phyloP scores from a whole-genome alignment of 2,329 filamentous ascomycete genomes.

The Talaromyces sp. region DNA sequence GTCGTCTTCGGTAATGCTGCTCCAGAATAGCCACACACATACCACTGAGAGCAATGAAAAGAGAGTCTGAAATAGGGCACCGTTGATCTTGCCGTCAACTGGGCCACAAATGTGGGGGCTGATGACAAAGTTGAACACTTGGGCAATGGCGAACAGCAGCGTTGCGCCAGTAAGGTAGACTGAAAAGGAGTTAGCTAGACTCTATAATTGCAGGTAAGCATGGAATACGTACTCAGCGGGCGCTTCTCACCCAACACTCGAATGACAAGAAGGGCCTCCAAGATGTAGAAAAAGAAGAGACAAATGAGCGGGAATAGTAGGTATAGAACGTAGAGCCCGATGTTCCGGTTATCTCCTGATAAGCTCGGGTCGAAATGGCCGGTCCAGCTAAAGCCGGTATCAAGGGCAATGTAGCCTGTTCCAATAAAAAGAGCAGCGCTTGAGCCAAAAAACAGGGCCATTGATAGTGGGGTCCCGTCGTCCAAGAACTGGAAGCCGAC shows the following conservation, averaged over 20 bases:
- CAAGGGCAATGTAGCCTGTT: slow-evolving; percentile 91
- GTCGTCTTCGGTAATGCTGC: slow-evolving; percentile 97
- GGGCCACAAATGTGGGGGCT: slow-evolving; percentile 87
- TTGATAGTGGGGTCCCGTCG: slow-evolving; percentile 80
- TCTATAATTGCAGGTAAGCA: not conserved
- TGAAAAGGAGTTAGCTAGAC: slow-evolving; percentile 21
- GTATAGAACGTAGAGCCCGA: slow-evolving; percentile 90
- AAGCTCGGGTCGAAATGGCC: slow-evolving; percentile 65
- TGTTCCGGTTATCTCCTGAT: slow-evolving; percentile 59
- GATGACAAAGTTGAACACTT: slow-evolving; percentile 93
- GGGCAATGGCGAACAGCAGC: slow-evolving; percentile 82
- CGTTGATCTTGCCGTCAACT: slow-evolving; percentile 81
- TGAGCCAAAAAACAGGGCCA: slow-evolving; percentile 70
- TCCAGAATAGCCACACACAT: slow-evolving; percentile 93
- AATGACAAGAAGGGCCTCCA: slow-evolving; percentile 80
- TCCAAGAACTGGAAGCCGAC: slow-evolving; percentile 93
- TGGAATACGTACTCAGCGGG: slow-evolving; percentile 68
- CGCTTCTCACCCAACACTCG: slow-evolving; percentile 80
- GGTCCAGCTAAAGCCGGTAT: slow-evolving; percentile 86
- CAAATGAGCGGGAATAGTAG: slow-evolving; percentile 85
- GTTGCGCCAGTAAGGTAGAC: slow-evolving; percentile 71
- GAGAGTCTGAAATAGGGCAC: slow-evolving; percentile 84
- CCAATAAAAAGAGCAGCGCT: slow-evolving; percentile 73
- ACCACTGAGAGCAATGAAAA: slow-evolving; percentile 84
- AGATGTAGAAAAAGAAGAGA: slow-evolving; percentile 77